Evolutionary conservation across 2,329 filamentous ascomycete genomes (phyloP), one percentile per base, ranked within the genome.

Genomic region (Elsinoe fawcettii): DNA sequence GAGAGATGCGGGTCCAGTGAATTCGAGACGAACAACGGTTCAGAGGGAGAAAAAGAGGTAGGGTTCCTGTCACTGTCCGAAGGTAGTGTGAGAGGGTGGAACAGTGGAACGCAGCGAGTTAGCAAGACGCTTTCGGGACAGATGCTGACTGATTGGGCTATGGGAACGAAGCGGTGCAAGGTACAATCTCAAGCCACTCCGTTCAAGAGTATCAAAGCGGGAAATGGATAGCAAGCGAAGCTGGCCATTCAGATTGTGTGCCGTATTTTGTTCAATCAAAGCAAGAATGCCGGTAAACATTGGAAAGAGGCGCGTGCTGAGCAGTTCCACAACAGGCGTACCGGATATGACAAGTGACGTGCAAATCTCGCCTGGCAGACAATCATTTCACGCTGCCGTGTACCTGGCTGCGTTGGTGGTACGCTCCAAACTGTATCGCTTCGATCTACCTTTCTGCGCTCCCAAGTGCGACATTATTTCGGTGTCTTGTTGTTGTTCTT

Each of bases 241-340:
- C n/a, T n/a, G 23, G 44, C 44, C 44, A 49, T 49, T 25, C 22
- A 49, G 22, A 49, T 16, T 16, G 14, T 49, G 44, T 27, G 44
- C 44, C 44, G 44, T 49, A 49, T 25, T 49, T 49, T 49, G 44
- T 32, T 53, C 49, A 53, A 53, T 53, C 34, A 53, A 53, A 53
- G 49, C 49, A 53, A 53, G 49, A 53, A 53, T 53, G 49, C 49
- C 30, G 49, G 49, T 53, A 53, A 53, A 53, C 49, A 53, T 34
- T 30, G 30, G 49, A 51, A 9, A 3, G 49, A 34, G 25, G 49
- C 49, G 49, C 30, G 49, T 34, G 25, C 49, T 30, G n/a, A 53
- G 49, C 49, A 37, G 20, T 34, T 37, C 49, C 49, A 53, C 49
- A 53, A 53, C 49, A 53, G 49, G 25, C 34, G 30, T 53, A 53